These are phyloP conservation scores for Euphorbia schlechtendalii DNA, from an alignment of 441 rosid species.

Conservation along the genomic window DNA sequence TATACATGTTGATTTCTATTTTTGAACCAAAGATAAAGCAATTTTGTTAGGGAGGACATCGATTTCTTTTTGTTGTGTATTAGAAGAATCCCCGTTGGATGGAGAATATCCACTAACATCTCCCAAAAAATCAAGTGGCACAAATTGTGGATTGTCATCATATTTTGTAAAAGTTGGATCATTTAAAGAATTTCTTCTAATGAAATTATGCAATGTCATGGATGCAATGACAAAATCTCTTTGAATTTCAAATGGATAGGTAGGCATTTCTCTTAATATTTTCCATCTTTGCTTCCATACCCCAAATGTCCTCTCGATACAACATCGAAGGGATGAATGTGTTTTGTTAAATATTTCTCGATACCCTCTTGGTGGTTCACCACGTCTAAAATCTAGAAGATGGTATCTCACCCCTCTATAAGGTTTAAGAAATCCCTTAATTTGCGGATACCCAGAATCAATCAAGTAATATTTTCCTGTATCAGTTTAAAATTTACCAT, in stretches of 20 bases:
- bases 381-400: background rate
- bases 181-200: background rate
- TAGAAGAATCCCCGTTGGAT: background rate
- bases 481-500: background rate
- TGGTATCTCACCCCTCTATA: background rate
- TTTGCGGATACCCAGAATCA: background rate
- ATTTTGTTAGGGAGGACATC: background rate
- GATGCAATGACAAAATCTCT: background rate
- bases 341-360: background rate
- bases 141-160: background rate
- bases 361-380: background rate
- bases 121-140: background rate
- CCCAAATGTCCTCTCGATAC: background rate
- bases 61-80: background rate
- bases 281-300: background rate
- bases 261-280: background rate
- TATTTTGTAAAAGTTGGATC: background rate
- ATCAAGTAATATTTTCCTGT: background rate
- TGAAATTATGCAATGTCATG: background rate
- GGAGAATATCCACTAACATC: background rate
- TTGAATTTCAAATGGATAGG: background rate
- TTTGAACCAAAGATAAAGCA: background rate
- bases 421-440: background rate
- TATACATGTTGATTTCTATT: background rate
- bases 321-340: constrained; percentile 3